These are phyloP conservation scores for Aspergillus candidus DNA, from an alignment of 2,329 filamentous ascomycete species.

Conservation along the genomic window DNA sequence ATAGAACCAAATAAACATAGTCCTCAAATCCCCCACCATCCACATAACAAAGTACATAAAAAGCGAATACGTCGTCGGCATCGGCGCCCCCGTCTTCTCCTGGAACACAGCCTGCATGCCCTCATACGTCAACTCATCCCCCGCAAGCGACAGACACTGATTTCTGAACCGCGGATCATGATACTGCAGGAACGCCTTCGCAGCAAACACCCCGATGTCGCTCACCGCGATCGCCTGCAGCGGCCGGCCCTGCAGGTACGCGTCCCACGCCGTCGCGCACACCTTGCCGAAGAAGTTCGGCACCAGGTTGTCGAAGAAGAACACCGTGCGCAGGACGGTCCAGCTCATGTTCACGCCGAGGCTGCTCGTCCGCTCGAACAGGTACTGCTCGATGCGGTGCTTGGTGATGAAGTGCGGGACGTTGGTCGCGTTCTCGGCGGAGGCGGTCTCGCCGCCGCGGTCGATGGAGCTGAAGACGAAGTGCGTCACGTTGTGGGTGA, in stretches of 20 bases:
- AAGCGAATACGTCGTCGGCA: conserved; percentile 39
- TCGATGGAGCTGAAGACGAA: conserved; percentile 62
- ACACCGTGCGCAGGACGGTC: conserved; percentile 57
- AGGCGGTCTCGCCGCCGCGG: conserved; percentile 50
- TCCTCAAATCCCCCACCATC: conserved; percentile 38
- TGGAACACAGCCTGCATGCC: conserved; percentile 44
- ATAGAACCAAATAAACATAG: conserved; percentile 50
- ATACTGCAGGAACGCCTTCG: conserved; percentile 43
- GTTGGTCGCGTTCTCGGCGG: conserved; percentile 47
- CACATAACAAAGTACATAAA: conserved; percentile 38
- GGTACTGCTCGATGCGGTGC: conserved; percentile 55
- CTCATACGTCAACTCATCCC: conserved; percentile 46
- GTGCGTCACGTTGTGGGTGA: conserved; percentile 51
- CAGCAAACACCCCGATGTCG: conserved; percentile 50
- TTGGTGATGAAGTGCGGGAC: conserved; percentile 60
- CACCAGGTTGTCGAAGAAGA: conserved; percentile 56
- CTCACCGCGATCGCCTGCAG: conserved; percentile 40
- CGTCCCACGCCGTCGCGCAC: conserved; percentile 41
- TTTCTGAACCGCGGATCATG: conserved; percentile 34
- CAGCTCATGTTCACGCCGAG: conserved; percentile 48
- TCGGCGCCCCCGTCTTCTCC: conserved; percentile 39
- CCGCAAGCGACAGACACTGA: conserved; percentile 39
- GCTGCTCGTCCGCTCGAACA: conserved; percentile 40
- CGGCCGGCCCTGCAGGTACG: conserved; percentile 37
- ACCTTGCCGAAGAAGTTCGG: conserved; percentile 45